These are phyloP conservation scores for Magnolia officinalis DNA, from an alignment of 164 flowering plant species.

Conservation along the genomic window DNA sequence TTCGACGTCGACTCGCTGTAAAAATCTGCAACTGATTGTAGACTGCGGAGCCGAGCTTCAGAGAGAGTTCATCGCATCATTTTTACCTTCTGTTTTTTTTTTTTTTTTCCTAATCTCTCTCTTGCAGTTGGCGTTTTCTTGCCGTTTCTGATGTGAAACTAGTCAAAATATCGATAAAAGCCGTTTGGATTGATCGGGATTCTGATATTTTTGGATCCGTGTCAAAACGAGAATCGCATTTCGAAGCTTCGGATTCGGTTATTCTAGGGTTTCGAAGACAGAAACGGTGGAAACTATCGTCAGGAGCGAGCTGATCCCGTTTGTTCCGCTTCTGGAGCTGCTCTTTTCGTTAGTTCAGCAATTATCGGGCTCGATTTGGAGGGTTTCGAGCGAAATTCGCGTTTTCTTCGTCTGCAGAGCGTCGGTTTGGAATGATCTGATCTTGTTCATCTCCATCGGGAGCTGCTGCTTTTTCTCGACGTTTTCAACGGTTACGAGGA, in stretches of 20 bases:
- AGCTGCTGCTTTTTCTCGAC: neutral
- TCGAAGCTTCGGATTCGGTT: neutral
- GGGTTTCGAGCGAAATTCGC: neutral
- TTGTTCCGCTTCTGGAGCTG: neutral
- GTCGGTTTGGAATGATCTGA: neutral
- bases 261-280: neutral
- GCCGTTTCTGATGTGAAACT: slow-evolving; percentile 13
- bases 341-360: neutral
- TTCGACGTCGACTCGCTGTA: neutral
- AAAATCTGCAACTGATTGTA: slow-evolving; percentile 5
- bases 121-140: neutral
- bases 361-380: neutral
- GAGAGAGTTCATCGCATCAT: slow-evolving; percentile 1
- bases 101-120: too few species aligned
- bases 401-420: neutral
- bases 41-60: neutral
- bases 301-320: neutral
- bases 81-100: neutral
- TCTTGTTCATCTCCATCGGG: neutral
- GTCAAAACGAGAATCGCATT: neutral
- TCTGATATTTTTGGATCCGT: slow-evolving; percentile 4
- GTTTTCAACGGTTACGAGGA: too few species aligned
- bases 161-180: neutral
- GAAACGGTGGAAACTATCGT: neutral
- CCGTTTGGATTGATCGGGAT: slow-evolving; percentile 8